Conservation (phyloP, 2,329 filamentous ascomycete species). For the Camillea tinctor region DNA sequence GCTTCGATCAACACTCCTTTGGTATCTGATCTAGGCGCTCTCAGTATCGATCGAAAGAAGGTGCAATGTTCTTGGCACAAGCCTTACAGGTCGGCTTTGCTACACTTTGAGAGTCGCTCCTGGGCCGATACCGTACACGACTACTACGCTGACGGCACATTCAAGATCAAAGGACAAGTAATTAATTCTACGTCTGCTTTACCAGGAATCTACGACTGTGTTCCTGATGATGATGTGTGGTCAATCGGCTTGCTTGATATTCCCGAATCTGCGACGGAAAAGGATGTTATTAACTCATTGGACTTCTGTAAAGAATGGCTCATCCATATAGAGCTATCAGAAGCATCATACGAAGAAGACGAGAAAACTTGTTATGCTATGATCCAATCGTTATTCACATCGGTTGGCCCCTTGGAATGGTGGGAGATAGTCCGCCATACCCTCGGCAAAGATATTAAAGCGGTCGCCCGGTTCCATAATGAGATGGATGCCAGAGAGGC, state of each 20-base stretch:
- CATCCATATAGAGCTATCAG: conserved; percentile 15
- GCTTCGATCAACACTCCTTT: conserved; percentile 16
- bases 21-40: conserved; percentile 24
- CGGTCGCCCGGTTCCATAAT: conserved; percentile 37
- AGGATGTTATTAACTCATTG: conserved; percentile 21
- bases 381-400: conserved; percentile 31
- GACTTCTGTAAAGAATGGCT: conserved; percentile 11
- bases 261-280: conserved; percentile 11
- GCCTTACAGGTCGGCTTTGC: conserved; percentile 25
- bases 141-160: conserved; percentile 11
- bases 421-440: conserved; percentile 29
- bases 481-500: conserved; percentile 38
- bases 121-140: too few relatives aligned
- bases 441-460: conserved; percentile 38
- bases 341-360: conserved; percentile 26
- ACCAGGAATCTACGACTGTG: too few relatives aligned
- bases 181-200: conserved; percentile 8
- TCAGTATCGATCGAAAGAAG: conserved; percentile 34
- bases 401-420: conserved; percentile 34
- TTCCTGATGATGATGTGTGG: conserved; percentile 11
- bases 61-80: conserved; percentile 39
- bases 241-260: conserved; percentile 27
- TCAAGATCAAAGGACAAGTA: conserved; percentile 21
- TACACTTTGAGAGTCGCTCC: too few relatives aligned
- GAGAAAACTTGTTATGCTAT: conserved; percentile 16